A percentile compares a stretch with the other conserved stretches of the same genome.
These are phyloP conservation scores for Truncatella angustata DNA, from an alignment of 2,329 filamentous ascomycete species.

Conservation along the genomic window DNA sequence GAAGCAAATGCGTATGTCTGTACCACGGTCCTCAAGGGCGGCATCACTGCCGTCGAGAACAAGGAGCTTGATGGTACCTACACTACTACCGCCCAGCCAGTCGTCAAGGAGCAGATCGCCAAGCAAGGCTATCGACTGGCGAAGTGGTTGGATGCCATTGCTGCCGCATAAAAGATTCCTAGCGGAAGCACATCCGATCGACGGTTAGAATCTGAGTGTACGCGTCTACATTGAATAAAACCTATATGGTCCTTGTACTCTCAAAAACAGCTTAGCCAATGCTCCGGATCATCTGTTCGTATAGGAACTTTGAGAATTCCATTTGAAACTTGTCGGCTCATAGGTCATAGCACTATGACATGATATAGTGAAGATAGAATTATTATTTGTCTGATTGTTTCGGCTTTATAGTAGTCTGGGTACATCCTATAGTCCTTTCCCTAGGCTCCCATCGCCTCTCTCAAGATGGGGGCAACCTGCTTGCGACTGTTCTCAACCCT, in stretches of 20 bases:
- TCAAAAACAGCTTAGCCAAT: no score
- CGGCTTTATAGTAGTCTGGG: no score
- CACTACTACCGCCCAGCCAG: slow-evolving; percentile 35
- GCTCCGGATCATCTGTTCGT: no score
- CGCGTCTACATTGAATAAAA: no score
- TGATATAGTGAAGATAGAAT: no score
- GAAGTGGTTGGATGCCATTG: slow-evolving; percentile 33
- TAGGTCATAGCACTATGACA: no score
- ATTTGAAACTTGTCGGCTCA: no score
- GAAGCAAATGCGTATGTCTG: slow-evolving; percentile 43
- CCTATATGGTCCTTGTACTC: no score
- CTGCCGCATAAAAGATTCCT: slow-evolving; percentile 18
- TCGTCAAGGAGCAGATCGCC: slow-evolving; percentile 41
- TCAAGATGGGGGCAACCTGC: slow-evolving; percentile 66
- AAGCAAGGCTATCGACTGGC: slow-evolving; percentile 41
- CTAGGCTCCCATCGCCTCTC: slow-evolving; percentile 48
- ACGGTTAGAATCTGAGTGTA: no score
- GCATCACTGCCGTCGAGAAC: slow-evolving; percentile 34
- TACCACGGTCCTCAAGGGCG: slow-evolving; percentile 38
- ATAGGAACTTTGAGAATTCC: no score
- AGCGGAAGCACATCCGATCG: no score
- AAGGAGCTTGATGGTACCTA: slow-evolving; percentile 39
- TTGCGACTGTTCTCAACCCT: slow-evolving; percentile 62
- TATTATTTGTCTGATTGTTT: no score
- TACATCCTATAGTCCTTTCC: slow-evolving; percentile 1